phyloP scores from a whole-genome alignment of 495 filamentous ascomycete genomes.

The Glarea lozoyensis region DNA sequence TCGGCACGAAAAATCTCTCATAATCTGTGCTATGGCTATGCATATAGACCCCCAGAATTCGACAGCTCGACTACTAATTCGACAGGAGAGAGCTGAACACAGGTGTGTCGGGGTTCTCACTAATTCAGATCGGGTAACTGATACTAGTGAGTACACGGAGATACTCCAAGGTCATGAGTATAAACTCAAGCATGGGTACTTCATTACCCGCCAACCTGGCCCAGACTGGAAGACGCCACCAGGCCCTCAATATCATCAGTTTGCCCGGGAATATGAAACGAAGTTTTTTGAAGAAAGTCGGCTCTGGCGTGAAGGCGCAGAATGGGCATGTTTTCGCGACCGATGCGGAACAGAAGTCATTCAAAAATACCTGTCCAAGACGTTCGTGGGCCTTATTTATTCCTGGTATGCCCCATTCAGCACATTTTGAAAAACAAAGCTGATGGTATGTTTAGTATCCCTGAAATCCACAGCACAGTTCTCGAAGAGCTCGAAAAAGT shows the following conservation, averaged over 20 bases:
- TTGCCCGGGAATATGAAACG: constrained; percentile 48
- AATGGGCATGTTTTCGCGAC: constrained; percentile 35
- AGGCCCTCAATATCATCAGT: constrained; percentile 31
- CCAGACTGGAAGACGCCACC: constrained; percentile 23
- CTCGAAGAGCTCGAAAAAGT: constrained; percentile 37
- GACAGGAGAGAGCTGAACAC: constrained; percentile 42
- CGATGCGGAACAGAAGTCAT: constrained; percentile 52
- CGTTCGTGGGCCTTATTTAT: constrained; percentile 48
- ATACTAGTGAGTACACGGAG: constrained; percentile 45
- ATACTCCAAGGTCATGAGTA: constrained; percentile 44
- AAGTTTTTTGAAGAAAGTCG: constrained; percentile 42
- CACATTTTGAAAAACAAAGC: not conserved
- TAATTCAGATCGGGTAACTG: constrained; percentile 62
- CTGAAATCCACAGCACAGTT: constrained; percentile 49
- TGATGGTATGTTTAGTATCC: constrained; percentile 34
- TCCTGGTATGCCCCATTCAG: constrained; percentile 28
- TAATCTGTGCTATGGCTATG: constrained; percentile 69
- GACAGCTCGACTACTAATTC: constrained; percentile 54
- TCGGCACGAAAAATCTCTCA: constrained; percentile 51
- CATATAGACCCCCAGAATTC: constrained; percentile 64
- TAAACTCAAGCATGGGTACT: constrained; percentile 49
- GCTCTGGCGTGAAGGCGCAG: constrained; percentile 24
- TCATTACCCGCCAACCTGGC: constrained; percentile 51
- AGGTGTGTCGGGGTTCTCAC: constrained; percentile 72
- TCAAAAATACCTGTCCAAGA: constrained; percentile 41